Base-by-base conservation (phyloP, 352 stramenopile species). In the Thalassiosira delicatula region DNA sequence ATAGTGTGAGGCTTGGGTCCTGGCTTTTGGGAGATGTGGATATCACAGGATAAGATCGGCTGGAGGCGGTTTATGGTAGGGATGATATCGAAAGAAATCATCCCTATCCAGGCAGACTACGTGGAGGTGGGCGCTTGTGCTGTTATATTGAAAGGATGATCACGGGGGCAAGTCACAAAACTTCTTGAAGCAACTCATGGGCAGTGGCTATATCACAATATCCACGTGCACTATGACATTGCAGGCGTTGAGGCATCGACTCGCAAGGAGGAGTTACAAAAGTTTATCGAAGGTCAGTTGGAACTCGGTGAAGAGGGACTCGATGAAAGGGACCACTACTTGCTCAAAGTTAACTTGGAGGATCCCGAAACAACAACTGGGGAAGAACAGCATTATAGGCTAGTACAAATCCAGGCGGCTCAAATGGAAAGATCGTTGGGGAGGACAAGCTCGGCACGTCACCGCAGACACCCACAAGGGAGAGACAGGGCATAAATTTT, bases 121-220 rank as follows among this genome's bases (percentile, higher is more conserved):
- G n/a, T n/a, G n/a, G n/a, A n/a, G n/a, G n/a, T n/a, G n/a, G n/a
- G n/a, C n/a, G n/a, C n/a, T n/a, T n/a, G n/a, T n/a, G n/a, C n/a
- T n/a, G n/a, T n/a, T n/a, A n/a, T n/a, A n/a, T n/a, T n/a, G n/a
- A n/a, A n/a, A n/a, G n/a, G n/a, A n/a, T n/a, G n/a, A n/a, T n/a
- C n/a, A n/a, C n/a, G 3, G 17, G 46, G 54, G 11, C 19, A 65
- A 25, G 46, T 74, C 8, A 65, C 35, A 4, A 61, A 62, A 21
- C 29, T 67, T 14, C 37, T 67, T 17, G 57, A 67, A 21, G 23
- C 19, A 12, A 65, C 56, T 32, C 56, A 65, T 62, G 44, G 23
- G 21, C 65, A 73, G 23, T 73, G 65, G 65, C 19, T 73, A 3
- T 73, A 73, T 21, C 21, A 49, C 19, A 73, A 73, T 61, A 29